Evolutionary conservation across 2,329 filamentous ascomycete genomes (phyloP).

Genomic region (Furcasterigmium furcatum): DNA sequence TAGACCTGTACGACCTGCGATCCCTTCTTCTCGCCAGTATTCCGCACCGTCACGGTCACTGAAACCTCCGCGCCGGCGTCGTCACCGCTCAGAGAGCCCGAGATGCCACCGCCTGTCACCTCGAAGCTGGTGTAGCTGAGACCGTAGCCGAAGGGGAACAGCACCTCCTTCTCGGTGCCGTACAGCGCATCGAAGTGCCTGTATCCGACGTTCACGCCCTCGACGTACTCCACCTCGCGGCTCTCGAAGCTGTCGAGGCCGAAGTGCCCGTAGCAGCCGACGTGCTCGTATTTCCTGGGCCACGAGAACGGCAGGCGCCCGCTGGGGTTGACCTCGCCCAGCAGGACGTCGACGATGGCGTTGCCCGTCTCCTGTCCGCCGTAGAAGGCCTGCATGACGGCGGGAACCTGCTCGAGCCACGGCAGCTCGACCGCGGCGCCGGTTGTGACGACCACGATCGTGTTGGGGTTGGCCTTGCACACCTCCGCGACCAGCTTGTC

Average conservation of each 20-base stretch:
- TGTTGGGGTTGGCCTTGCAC: conserved; percentile 53
- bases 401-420: conserved; percentile 50
- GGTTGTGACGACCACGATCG: conserved; percentile 59
- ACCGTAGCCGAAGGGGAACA: conserved; percentile 73
- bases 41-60: conserved; percentile 22
- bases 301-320: conserved; percentile 32
- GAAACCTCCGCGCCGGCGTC: conserved; percentile 49
- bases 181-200: conserved; percentile 60
- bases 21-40: background rate
- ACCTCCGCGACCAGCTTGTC: conserved; percentile 57
- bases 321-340: conserved; percentile 59
- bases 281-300: conserved; percentile 55
- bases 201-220: conserved; percentile 71
- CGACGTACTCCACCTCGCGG: conserved; percentile 58
- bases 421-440: conserved; percentile 58
- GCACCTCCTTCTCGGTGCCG: conserved; percentile 48
- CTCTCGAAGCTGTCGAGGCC: conserved; percentile 46
- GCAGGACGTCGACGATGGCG: conserved; percentile 62
- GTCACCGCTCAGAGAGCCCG: conserved; percentile 29
- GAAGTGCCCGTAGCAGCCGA: conserved; percentile 38
- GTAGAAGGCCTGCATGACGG: conserved; percentile 75
- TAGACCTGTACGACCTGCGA: background rate
- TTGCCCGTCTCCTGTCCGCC: conserved; percentile 67
- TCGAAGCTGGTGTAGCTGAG: conserved; percentile 73
- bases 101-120: conserved; percentile 33